Evolutionary conservation across 805 yeast species (phyloP), one percentile per base, ranked within the genome.

Genomic region (Naumovozyma castellii): DNA sequence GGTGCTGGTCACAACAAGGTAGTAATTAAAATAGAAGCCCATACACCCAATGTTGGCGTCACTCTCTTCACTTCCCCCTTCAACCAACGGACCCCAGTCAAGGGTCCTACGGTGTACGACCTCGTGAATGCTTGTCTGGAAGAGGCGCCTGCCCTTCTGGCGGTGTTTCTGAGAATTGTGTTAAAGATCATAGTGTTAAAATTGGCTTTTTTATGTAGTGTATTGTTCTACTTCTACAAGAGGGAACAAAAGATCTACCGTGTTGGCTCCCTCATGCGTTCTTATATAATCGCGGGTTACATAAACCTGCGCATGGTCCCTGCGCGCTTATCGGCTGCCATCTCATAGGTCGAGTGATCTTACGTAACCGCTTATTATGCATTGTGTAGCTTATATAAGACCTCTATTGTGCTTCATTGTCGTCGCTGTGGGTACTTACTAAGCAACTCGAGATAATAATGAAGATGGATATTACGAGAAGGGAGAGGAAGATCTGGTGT

Each of bases 1-100:
- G 49, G 42, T 18, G 40, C 46, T 37, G 60, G 59, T 63, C 64
- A 59, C 15, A 54, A 51, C 18, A 59, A 27, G 32, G 49, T 35
- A 6, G 34, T 39, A 13, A 43, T 30, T 37, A 56, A 37, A 15
- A 43, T 34, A 5, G 45, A 39, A 15, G 45, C 40, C 53, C 57
- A 57, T 5, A 41, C 43, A 13, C 36, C 13, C 3, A 54, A 36
- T 14, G 50, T 44, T n/a, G 51, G 49, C 10, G 38, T 43, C 19
- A 54, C 30, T 45, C 61, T 53, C 37, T 44, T 57, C 28, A 49
- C 28, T 38, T 57, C 64, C 10, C 44, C 38, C 3, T 34, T 32
- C 3, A 48, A 51, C 57, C 51, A 53, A 15, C 48, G 38, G 33
- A 46, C 46, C 34, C 53, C 53, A 5, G 15, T 29, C 14, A 29